Evolutionary conservation across 257 asterid species (phyloP).

Genomic region (Scutellaria minor): DNA sequence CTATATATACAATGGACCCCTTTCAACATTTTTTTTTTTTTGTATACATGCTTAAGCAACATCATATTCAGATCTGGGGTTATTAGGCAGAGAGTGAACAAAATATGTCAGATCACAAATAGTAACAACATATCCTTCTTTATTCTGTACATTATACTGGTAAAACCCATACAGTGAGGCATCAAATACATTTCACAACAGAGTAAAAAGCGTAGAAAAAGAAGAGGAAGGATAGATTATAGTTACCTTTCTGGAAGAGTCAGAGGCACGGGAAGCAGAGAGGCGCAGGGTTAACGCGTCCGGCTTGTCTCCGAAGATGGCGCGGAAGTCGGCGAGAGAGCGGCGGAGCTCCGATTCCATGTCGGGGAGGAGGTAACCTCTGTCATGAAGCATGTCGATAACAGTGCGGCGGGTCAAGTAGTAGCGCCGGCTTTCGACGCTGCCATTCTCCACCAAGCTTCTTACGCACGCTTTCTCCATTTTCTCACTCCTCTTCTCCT

Average conservation of each 20-base stretch:
- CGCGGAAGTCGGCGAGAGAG: slow-evolving; percentile 50
- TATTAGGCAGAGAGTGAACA: neutral
- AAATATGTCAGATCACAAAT: slow-evolving; percentile 10
- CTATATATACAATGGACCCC: no score
- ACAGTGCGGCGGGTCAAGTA: slow-evolving; percentile 53
- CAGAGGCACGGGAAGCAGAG: slow-evolving; percentile 39
- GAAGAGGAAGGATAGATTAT: neutral
- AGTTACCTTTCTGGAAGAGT: slow-evolving; percentile 45
- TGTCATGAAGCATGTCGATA: slow-evolving; percentile 55
- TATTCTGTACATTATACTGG: neutral
- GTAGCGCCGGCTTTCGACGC: slow-evolving; percentile 44
- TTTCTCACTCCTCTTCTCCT: neutral
- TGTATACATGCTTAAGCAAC: no score
- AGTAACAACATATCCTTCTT: neutral
- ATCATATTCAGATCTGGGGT: no score
- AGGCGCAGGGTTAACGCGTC: slow-evolving; percentile 45
- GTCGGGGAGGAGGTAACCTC: slow-evolving; percentile 49
- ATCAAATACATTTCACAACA: neutral
- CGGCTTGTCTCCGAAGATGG: slow-evolving; percentile 44
- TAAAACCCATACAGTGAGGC: neutral
- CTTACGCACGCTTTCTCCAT: slow-evolving; percentile 41
- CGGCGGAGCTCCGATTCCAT: slow-evolving; percentile 47
- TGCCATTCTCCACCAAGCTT: slow-evolving; percentile 43
- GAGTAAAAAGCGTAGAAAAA: neutral
- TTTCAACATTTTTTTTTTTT: no score